Base-by-base conservation (phyloP, 352 stramenopile species). In the Pilasporangium apinafurcum region DNA sequence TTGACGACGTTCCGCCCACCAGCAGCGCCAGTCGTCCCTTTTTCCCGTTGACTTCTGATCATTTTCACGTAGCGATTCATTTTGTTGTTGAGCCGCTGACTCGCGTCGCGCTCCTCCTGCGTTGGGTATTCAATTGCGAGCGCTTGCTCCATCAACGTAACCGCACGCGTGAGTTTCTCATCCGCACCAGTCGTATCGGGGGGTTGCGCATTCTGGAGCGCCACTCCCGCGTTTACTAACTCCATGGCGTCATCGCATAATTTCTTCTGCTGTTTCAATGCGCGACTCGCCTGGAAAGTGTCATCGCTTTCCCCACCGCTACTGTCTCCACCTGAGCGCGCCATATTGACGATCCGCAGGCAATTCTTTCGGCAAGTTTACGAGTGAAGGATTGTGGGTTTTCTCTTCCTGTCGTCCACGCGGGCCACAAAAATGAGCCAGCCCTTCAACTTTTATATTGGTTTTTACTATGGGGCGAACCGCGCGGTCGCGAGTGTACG, bases 31-130 rank as follows among this genome's bases (percentile, higher is more conserved):
- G 40, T 53, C 21, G 59, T 28, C 16, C 65, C 61, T 42, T 83
- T 83, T 37, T 83, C 71, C 30, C 75, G 70, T 47, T 92, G 80
- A 29, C 72, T 87, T 27, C 75, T 69, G 48, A 92, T 92, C 80
- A 92, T 89, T 49, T 92, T 89, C 39, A 89, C 77, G 50, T 92
- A 92, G 16, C 80, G 76, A 35, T 76, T 78, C 76, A 92, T 92
- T 66, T 92, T 92, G 67, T 74, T 88, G 55, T 82, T 83, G 18
- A 88, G 56, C 2, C 74, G 68, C 39, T 80, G 61, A 29, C 69
- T 83, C 17, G 75, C 76, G 31, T 92, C 76, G 12, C 69, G 68
- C 51, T 92, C 79, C 39, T 89, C 80, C 29, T 75, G 54, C 29
- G 59, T 85, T 7, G 61, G 50, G 58, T 86, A 92, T 52, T 89